phyloP scores from a whole-genome alignment of 2,329 filamentous ascomycete genomes.

The Zymoseptoria passerinii region DNA sequence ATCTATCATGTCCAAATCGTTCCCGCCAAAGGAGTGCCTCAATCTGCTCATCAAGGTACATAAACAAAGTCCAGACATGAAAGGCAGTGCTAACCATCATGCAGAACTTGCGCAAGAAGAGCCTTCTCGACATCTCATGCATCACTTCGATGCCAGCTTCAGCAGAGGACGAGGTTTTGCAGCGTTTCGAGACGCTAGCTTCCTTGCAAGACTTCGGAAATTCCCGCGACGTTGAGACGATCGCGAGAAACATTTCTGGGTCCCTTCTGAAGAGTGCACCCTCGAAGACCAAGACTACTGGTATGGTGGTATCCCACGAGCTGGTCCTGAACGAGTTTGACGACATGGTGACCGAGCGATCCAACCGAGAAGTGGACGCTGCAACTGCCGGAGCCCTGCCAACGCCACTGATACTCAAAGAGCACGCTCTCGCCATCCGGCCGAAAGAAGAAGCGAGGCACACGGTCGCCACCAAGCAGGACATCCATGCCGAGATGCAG shows the following conservation, averaged over 20 bases:
- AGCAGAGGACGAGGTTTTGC: conserved; percentile 12
- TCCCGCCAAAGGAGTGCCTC: conserved; percentile 26
- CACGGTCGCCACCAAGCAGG: neutral
- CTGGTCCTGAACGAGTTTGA: conserved; percentile 25
- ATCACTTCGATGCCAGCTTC: neutral
- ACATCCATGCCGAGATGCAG: neutral
- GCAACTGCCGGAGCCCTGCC: neutral
- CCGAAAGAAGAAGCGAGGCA: neutral
- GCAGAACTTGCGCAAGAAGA: conserved; percentile 16
- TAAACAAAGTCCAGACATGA: conserved; percentile 10
- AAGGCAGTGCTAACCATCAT: neutral
- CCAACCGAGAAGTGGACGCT: neutral
- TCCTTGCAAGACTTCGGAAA: conserved; percentile 51
- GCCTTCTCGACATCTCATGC: conserved; percentile 1
- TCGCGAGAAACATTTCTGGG: conserved; percentile 46
- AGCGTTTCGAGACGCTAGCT: conserved; percentile 36
- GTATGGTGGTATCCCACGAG: conserved; percentile 19
- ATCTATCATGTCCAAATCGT: conserved; percentile 46
- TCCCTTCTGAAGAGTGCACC: conserved; percentile 22
- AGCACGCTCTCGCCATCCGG: neutral
- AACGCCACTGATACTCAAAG: neutral
- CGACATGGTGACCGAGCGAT: conserved; percentile 30
- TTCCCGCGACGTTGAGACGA: conserved; percentile 51
- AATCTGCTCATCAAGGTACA: conserved; percentile 34
- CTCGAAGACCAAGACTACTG: conserved; percentile 6